Evolutionary conservation across 495 filamentous ascomycete genomes (phyloP), one percentile per base, ranked within the genome.

Genomic region (Aspergillus leporis): DNA sequence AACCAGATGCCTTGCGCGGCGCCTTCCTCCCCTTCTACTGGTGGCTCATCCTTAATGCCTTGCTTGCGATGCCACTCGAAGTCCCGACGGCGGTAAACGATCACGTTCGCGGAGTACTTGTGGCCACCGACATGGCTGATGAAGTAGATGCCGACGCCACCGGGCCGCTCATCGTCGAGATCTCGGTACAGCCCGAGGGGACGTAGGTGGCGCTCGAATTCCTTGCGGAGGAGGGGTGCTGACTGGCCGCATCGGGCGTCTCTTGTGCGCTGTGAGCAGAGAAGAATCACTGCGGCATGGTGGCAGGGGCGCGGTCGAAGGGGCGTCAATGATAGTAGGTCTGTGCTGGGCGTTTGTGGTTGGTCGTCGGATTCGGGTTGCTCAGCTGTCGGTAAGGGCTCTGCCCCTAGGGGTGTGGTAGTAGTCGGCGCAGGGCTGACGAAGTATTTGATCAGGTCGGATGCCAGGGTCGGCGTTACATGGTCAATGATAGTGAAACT

Each of bases 161-260:
- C 93, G 0, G 91, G 88, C 41, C 94, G 71, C 70, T 89, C 85
- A 67, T 98, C 94, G 52, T 92, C 84, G 36, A 93, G 74, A 67
- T 98, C 94, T 22, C 95, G 87, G 70, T 90, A 92, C 5, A 98
- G 74, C 0, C 92, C 91, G 3, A 93, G 76, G 0, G 89, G 86
- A 3, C 92, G 88, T 47, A 98, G 79, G 66, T 98, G 93, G 0
- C 93, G 83, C 75, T 95, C 92, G 32, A 98, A 85, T 71, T 98
- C 95, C 58, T 86, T 85, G 34, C 84, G 78, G 2, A 98, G 83
- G 10, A 98, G 80, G 0, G 94, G 94, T 16, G 94, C 94, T 16
- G 87, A 91, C 69, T 96, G 92, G 0, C 93, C 94, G 71, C 94
- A 98, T 64, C 94, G 90, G 0, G 92, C 94, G 71, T 98, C 94